Evolutionary conservation across 1,139 yeast species (phyloP).

Genomic region (Meyerozyma smithsonii): DNA sequence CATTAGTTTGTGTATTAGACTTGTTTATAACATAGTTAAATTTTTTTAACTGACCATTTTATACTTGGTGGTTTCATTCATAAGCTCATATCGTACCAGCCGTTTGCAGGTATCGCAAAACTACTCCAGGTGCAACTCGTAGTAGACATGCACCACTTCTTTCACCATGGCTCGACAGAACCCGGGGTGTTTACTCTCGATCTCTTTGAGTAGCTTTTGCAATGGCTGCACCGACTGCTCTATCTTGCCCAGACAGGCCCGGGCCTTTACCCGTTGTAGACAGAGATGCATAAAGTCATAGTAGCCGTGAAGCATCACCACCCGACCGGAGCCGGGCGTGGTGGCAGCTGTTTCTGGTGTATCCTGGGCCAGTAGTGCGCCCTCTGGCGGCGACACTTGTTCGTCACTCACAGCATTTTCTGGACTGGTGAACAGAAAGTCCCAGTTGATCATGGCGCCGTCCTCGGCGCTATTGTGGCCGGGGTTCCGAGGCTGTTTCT

Average conservation of each 20-base stretch:
- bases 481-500: neutral
- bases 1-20: too few species aligned
- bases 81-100: too few species aligned
- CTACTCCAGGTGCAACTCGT: neutral
- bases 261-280: conserved; percentile 37
- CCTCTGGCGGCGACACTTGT: neutral
- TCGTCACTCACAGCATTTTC: conserved; percentile 5
- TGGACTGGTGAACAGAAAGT: conserved; percentile 6
- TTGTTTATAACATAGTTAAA: too few species aligned
- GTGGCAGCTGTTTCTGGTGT: conserved; percentile 4
- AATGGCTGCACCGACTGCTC: conserved; percentile 38
- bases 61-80: too few species aligned
- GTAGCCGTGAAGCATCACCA: neutral
- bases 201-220: conserved; percentile 30
- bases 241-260: conserved; percentile 49
- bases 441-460: conserved; percentile 6
- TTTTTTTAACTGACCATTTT: too few species aligned
- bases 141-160: conserved; percentile 28
- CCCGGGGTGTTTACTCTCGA: conserved; percentile 57
- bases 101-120: too few species aligned
- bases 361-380: neutral
- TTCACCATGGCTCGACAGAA: conserved; percentile 61
- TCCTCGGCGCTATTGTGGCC: neutral
- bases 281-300: conserved; percentile 31
- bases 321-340: conserved; percentile 10